Evolutionary conservation across 108 stramenopile species (phyloP), one percentile per base, ranked within the genome.

Genomic region (Nitzschia putrida): DNA sequence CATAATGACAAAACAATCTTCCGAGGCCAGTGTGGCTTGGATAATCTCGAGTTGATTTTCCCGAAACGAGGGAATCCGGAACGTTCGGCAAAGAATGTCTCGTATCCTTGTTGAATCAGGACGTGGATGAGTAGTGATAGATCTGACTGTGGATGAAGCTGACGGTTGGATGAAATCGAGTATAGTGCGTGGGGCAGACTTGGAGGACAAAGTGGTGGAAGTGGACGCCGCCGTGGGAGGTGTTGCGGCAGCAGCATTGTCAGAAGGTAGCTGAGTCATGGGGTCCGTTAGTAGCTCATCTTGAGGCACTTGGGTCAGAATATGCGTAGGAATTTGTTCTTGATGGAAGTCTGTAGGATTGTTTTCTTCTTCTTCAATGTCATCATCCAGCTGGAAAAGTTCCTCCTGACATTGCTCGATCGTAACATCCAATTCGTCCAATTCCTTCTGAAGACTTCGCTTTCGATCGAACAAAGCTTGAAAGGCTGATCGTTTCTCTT

Each of bases 1-100:
- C 96, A 98, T 97, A 45, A 98, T 74, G 26, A 93, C 91, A 70
- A 98, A 96, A 20, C 78, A 91, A 76, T 98, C 95, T 23, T 86
- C 58, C 14, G 72, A 80, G 49, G 74, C 66, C 13, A 96, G 71
- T 6, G 96, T 96, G 50, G 79, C 80, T 67, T 95, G 80, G 21
- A 97, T 95, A 45, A 97, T 91, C 51, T 83, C 83, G 23, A 85
- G 60, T 80, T 98, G 97, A 70, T 93, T 80, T 22, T 78, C 81
- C 41, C 97, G 90, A 79, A 97, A 98, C 40, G 59, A 23, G 43
- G 60, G 53, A 60, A 95, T 80, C 9, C 71, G 26, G 78, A 95
- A 95, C 6, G 84, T 85, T n/a, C 76, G 20, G 25, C 73, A 64
- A 44, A 95, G 71, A 8, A 40, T 34, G 4, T 34, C 29, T 4